A percentile compares a stretch with the other conserved stretches of the same genome.
phyloP scores from a whole-genome alignment of 106 monocot genomes.

The Agapanthus africanus region DNA sequence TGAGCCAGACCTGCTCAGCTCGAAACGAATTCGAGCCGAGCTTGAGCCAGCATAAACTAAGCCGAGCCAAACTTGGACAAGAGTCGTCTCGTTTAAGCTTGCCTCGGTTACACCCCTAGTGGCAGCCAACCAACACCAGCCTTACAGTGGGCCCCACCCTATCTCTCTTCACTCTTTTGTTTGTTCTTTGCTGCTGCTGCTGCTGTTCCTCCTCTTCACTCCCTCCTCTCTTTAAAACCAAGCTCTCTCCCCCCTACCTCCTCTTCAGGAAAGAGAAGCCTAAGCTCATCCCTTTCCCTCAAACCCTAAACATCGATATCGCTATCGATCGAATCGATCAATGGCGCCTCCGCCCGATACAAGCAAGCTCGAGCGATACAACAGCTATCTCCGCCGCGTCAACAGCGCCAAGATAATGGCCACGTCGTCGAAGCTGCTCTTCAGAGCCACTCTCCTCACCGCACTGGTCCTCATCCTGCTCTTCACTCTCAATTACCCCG shows the following conservation, averaged over 20 bases:
- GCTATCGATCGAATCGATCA: too few relatives aligned
- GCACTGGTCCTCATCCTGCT: conserved; percentile 28
- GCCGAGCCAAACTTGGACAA: too few relatives aligned
- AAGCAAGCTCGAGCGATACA: conserved; percentile 21
- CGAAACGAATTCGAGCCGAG: too few relatives aligned
- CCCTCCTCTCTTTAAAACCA: neutral
- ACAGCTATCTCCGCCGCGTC: conserved; percentile 24
- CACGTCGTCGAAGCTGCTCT: conserved; percentile 29
- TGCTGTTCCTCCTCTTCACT: neutral
- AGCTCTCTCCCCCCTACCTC: neutral
- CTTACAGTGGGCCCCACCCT: neutral
- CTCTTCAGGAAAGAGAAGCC: neutral
- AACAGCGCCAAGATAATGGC: conserved; percentile 22
- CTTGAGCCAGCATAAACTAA: too few relatives aligned
- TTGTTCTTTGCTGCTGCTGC: too few relatives aligned
- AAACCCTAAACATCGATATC: too few relatives aligned
- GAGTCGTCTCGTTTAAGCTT: too few relatives aligned
- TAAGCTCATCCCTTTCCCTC: neutral
- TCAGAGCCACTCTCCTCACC: conserved; percentile 33
- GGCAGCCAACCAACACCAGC: conserved; percentile 4
- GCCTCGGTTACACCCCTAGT: too few relatives aligned
- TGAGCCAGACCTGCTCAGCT: too few relatives aligned
- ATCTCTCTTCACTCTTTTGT: neutral
- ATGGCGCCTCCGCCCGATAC: conserved; percentile 12
- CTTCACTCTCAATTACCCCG: conserved; percentile 34